These are phyloP conservation scores for Ceratocystis colombiana DNA, from an alignment of 2,329 filamentous ascomycete genomes.

Conservation along the genomic window DNA sequence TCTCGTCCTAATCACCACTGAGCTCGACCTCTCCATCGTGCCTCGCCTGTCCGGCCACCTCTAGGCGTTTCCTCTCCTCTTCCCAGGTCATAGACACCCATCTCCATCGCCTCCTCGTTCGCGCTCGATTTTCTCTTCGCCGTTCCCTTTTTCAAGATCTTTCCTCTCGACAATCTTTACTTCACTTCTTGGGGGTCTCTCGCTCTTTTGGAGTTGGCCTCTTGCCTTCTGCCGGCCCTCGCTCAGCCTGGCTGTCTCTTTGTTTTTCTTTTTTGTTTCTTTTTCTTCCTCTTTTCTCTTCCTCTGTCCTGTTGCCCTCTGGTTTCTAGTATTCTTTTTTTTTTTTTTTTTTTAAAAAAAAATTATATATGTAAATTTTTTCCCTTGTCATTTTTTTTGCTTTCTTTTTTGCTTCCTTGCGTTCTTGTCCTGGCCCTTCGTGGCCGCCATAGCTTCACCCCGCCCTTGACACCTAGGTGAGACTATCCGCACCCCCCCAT, in stretches of 20 bases:
- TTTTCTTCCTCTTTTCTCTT: background rate
- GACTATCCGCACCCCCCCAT: background rate
- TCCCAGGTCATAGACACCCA: background rate
- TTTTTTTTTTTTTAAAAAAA: background rate
- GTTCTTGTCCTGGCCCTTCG: background rate
- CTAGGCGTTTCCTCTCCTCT: background rate
- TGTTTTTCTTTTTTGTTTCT: background rate
- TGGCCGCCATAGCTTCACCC: background rate
- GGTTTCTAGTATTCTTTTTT: background rate
- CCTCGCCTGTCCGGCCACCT: background rate
- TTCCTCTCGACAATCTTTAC: background rate
- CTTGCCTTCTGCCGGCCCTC: background rate
- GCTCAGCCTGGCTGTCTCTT: background rate
- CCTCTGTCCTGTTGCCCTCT: background rate
- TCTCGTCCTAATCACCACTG: too few relatives aligned
- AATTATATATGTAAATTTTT: background rate
- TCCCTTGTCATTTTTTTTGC: background rate
- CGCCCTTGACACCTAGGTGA: conserved; percentile 3
- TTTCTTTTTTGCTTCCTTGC: conserved; percentile 1
- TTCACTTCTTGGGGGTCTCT: background rate
- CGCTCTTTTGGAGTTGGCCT: background rate
- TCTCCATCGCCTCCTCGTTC: background rate
- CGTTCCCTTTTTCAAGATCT: background rate
- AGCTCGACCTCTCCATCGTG: background rate
- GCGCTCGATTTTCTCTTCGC: background rate